A percentile compares a stretch with the other conserved stretches of the same genome.
These are phyloP conservation scores for Marasmius oreades DNA, from an alignment of 1,284 basidiomycete species.

Conservation along the genomic window DNA sequence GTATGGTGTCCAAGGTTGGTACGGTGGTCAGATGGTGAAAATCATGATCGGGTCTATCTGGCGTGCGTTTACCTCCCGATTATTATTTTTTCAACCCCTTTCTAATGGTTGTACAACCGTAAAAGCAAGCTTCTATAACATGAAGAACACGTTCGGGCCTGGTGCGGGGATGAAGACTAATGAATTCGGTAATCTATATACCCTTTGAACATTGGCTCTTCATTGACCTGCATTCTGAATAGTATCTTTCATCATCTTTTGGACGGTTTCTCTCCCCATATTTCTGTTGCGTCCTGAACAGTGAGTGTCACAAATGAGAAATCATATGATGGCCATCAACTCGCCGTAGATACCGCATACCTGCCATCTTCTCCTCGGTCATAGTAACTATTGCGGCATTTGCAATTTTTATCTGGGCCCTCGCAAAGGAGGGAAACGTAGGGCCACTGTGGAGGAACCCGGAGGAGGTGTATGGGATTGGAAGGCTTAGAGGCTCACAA, in stretches of 20 bases:
- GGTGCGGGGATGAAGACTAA: conserved; percentile 28
- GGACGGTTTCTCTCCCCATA: conserved; percentile 23
- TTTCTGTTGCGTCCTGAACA: conserved; percentile 23
- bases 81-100: neutral
- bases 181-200: conserved; percentile 25
- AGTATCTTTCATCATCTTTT: conserved; percentile 27
- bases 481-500: conserved; percentile 21
- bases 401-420: conserved; percentile 30
- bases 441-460: conserved; percentile 29
- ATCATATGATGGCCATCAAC: neutral
- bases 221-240: conserved; percentile 4
- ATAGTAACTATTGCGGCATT: conserved; percentile 27
- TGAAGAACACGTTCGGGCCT: conserved; percentile 28
- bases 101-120: neutral
- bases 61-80: conserved; percentile 23
- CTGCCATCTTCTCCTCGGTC: conserved; percentile 25
- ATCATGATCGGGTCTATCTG: conserved; percentile 31
- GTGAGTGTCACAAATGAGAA: conserved; percentile 4
- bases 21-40: conserved; percentile 31
- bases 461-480: conserved; percentile 25
- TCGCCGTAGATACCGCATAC: conserved; percentile 24
- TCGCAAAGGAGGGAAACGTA: conserved; percentile 29
- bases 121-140: conserved; percentile 28
- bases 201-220: conserved; percentile 12
- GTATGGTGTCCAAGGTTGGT: conserved; percentile 28